Percentiles rank a stretch among this genome's conserved stretches.
phyloP scores from a whole-genome alignment of 768 basidiomycete species.

The Trametes villosa region DNA sequence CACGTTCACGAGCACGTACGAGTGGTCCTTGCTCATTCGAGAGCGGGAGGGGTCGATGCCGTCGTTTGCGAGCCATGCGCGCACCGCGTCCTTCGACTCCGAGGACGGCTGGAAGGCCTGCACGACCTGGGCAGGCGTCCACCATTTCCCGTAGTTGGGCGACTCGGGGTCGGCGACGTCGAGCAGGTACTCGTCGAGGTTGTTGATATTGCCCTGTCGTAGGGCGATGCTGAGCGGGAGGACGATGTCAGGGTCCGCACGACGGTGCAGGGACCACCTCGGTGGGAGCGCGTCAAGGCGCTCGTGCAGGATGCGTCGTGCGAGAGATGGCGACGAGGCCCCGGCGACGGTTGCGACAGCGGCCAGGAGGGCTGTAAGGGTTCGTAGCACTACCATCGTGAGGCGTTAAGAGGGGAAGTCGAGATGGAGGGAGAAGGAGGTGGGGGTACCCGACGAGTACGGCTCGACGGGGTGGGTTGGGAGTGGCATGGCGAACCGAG shows the following conservation, averaged over 20 bases:
- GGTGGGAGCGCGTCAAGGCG: conserved; percentile 31
- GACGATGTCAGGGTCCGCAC: conserved; percentile 35
- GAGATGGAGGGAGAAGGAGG: not conserved
- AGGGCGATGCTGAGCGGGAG: conserved; percentile 42
- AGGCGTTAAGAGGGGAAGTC: not conserved
- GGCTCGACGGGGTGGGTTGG: not conserved
- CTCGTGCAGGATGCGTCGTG: conserved; percentile 11
- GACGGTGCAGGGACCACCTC: conserved; percentile 45
- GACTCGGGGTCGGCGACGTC: conserved; percentile 43
- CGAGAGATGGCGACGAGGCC: not conserved
- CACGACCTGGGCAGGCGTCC: conserved; percentile 36
- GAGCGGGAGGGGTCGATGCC: conserved; percentile 34
- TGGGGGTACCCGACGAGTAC: not conserved
- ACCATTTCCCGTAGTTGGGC: conserved; percentile 41
- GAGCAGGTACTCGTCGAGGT: conserved; percentile 36
- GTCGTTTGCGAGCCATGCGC: conserved; percentile 35
- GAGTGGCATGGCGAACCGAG: not conserved
- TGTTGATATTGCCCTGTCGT: conserved; percentile 39
- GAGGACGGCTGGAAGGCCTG: conserved; percentile 37
- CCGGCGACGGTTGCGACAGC: not conserved
- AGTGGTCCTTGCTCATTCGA: conserved; percentile 36
- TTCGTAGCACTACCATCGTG: not conserved
- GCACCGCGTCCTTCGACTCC: conserved; percentile 34
- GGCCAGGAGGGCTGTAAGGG: not conserved
- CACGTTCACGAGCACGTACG: conserved; percentile 38